phyloP scores from a whole-genome alignment of 2,329 filamentous ascomycete genomes.

The Colletotrichum sp. region DNA sequence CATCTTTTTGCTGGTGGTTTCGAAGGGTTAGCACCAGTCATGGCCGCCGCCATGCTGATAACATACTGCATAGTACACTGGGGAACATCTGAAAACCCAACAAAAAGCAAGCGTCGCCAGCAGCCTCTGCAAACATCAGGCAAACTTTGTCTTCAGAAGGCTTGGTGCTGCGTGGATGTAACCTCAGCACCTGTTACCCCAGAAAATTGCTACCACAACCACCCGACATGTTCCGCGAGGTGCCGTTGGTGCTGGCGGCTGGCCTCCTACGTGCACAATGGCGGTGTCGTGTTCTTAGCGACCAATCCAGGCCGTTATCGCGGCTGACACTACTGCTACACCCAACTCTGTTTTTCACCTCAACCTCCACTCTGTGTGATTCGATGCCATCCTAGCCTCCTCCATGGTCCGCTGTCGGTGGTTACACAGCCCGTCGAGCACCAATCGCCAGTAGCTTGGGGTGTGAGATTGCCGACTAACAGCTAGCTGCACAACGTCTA shows the following conservation, averaged over 20 bases:
- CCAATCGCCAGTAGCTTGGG: not conserved
- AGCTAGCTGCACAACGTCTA: constrained; percentile 7
- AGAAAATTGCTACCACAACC: not conserved
- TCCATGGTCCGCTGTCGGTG: not conserved
- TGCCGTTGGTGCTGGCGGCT: not conserved
- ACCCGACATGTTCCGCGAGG: not conserved
- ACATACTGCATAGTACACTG: not conserved
- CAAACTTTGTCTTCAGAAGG: constrained; percentile 8
- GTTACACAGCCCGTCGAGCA: not conserved
- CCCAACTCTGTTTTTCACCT: not conserved
- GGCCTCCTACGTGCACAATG: not conserved
- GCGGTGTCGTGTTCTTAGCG: not conserved
- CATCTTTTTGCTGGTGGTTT: not conserved
- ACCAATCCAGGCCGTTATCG: not conserved
- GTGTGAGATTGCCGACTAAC: not conserved
- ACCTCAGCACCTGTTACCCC: not conserved
- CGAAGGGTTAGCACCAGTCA: not conserved
- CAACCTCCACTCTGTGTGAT: not conserved
- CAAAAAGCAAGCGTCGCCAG: not conserved
- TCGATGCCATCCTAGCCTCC: not conserved
- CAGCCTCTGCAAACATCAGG: not conserved
- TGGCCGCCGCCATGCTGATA: not conserved
- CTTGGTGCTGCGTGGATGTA: constrained; percentile 2
- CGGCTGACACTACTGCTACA: not conserved
- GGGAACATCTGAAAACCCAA: not conserved